Base-by-base conservation (phyloP, 2,329 filamentous ascomycete genomes). In the Nemania bipapillata region DNA sequence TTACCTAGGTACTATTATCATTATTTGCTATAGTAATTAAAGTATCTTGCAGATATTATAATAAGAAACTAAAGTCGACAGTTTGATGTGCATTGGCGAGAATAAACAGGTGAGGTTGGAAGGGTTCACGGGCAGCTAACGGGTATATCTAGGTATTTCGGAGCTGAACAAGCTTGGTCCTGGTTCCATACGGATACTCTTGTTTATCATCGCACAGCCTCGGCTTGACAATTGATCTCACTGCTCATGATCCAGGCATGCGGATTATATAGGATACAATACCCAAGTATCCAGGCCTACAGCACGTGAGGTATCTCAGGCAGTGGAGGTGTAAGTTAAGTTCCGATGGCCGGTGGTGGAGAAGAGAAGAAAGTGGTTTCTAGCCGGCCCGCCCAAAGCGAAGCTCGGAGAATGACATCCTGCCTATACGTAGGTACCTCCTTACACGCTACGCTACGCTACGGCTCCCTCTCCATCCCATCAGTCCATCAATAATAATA, bases 261-360 rank as follows among this genome's bases (percentile, higher is more conserved):
- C 8, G 9, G 3, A 3, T 40, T 40, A 40, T 11, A 17, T 35
- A 35, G 11, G 32, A n/a, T 47, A 20, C 42, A 17, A 15, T 20
- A 20, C 40, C 40, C n/a, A 20, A 45, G 9, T 47, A 47, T n/a
- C 42, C 22, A 47, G 42, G n/a, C n/a, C n/a, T n/a, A n/a, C n/a
- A n/a, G n/a, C n/a, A n/a, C n/a, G n/a, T n/a, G n/a, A n/a, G n/a
- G n/a, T n/a, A n/a, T n/a, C n/a, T n/a, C n/a, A n/a, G 22, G 45
- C 20, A 20, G 52, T 3, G 37, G n/a, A 42, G 53, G 35, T 9
- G 55, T 60, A 26, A 24, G n/a, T 30, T 60, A 26, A 24, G n/a
- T 30, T 60, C 61, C 58, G 58, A 49, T 49, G 42, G n/a, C 53
- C 66, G 66, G 62, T 40, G 22, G 57, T 49, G 35, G 50, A 26